A percentile compares a stretch with the other conserved stretches of the same genome.
Conservation (phyloP, 768 basidiomycete species). For the Neoboletus brunneissimus region DNA sequence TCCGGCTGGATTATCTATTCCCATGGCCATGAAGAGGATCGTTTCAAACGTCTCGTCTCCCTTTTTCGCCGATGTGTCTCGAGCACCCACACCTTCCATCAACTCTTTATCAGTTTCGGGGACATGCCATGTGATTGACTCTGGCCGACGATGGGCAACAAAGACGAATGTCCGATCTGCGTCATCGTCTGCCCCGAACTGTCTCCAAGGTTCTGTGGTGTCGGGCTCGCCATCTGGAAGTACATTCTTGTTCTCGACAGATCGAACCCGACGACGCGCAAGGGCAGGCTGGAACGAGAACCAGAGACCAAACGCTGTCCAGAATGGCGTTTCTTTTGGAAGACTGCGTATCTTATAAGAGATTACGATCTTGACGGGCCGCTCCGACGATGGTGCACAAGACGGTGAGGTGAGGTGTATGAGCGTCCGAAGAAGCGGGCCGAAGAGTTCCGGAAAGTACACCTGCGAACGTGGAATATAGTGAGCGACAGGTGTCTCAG, state of each 20-base stretch:
- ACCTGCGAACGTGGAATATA: slow-evolving; percentile 46
- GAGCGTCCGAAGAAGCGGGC: slow-evolving; percentile 71
- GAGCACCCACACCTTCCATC: slow-evolving; percentile 54
- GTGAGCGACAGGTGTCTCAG: neutral
- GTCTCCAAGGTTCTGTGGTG: slow-evolving; percentile 32
- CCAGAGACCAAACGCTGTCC: slow-evolving; percentile 79
- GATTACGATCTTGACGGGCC: slow-evolving; percentile 47
- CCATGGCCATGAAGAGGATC: slow-evolving; percentile 46
- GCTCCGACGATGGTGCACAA: slow-evolving; percentile 24
- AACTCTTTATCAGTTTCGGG: slow-evolving; percentile 54
- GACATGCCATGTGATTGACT: slow-evolving; percentile 56
- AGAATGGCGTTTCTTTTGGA: slow-evolving; percentile 70
- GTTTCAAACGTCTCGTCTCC: slow-evolving; percentile 70
- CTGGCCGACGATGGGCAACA: slow-evolving; percentile 51
- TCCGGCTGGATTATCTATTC: slow-evolving; percentile 7
- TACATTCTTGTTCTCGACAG: too few species aligned
- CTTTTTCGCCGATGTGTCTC: slow-evolving; percentile 42
- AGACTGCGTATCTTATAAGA: slow-evolving; percentile 78
- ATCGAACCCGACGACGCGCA: slow-evolving; percentile 9
- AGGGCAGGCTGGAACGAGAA: slow-evolving; percentile 63
- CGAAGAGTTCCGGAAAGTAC: slow-evolving; percentile 82
- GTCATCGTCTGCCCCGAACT: slow-evolving; percentile 40
- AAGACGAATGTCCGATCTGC: slow-evolving; percentile 56
- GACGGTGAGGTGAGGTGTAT: slow-evolving; percentile 64
- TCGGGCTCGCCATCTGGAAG: neutral